A percentile compares a stretch with the other conserved stretches of the same genome.
phyloP scores from a whole-genome alignment of 176 grass and related monocot genomes.

The Pontederia crassipes region DNA sequence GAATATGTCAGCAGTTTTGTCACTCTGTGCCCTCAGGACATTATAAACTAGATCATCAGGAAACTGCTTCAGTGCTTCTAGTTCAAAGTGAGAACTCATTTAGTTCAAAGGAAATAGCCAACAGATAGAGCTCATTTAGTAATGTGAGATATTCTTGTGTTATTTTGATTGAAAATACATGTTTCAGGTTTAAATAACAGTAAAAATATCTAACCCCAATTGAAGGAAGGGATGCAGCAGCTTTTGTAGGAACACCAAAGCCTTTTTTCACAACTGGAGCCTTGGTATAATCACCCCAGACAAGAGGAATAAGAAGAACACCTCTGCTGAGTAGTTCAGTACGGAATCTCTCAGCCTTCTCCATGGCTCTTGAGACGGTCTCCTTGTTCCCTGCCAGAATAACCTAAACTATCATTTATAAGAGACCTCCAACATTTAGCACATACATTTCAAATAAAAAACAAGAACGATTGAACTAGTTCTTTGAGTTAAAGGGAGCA shows the following conservation, averaged over 20 bases:
- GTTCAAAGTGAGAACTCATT: no score
- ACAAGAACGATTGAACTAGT: background rate
- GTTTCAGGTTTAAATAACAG: conserved; percentile 21
- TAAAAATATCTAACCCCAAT: conserved; percentile 42
- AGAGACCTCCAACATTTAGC: conserved; percentile 10
- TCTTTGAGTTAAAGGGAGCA: background rate
- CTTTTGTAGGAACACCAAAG: conserved; percentile 22
- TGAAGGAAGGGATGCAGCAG: conserved; percentile 44
- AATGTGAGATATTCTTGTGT: no score
- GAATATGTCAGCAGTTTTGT: no score
- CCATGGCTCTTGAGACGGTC: conserved; percentile 52
- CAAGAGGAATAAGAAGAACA: conserved; percentile 81
- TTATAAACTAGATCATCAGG: no score
- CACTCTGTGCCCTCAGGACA: no score
- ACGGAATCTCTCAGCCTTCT: conserved; percentile 74
- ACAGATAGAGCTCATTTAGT: no score
- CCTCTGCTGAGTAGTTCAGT: conserved; percentile 76
- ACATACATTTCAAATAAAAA: background rate
- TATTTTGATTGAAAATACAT: background rate
- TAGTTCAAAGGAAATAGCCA: no score
- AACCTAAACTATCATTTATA: conserved; percentile 62
- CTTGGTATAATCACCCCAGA: conserved; percentile 72
- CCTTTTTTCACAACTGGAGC: conserved; percentile 45
- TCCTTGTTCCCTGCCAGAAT: conserved; percentile 92
- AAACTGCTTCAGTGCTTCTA: no score